A percentile compares a stretch with the other conserved stretches of the same genome.
Conservation (phyloP, 2,329 filamentous ascomycete species). For the Gyromitra esculenta region DNA sequence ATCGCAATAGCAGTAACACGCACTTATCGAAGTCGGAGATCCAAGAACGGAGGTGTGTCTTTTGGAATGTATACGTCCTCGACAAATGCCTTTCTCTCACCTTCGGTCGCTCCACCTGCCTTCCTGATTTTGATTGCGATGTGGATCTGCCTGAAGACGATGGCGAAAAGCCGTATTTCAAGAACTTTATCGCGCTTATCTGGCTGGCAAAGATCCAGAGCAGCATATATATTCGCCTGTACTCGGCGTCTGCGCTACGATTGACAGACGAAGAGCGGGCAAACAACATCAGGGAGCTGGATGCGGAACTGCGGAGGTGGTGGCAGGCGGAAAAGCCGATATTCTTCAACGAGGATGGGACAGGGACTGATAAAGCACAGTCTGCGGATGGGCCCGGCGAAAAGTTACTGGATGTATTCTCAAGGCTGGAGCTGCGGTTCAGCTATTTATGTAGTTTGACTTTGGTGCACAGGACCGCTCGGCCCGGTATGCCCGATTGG, state of each 20-base stretch:
- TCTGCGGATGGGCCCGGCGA: conserved; percentile 36
- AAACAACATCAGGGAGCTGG: conserved; percentile 59
- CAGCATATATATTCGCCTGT: conserved; percentile 69
- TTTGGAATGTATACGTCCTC: conserved; percentile 70
- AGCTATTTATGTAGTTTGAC: conserved; percentile 65
- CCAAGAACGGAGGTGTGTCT: conserved; percentile 62
- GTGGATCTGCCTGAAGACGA: conserved; percentile 62
- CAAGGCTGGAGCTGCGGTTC: conserved; percentile 63
- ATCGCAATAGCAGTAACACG: conserved; percentile 62
- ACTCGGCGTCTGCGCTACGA: conserved; percentile 63
- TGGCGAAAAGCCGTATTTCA: conserved; percentile 62
- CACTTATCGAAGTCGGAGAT: conserved; percentile 58
- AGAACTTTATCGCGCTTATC: conserved; percentile 67
- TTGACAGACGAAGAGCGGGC: conserved; percentile 61
- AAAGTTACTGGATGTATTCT: conserved; percentile 63
- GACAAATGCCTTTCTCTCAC: conserved; percentile 70
- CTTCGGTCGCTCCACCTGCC: conserved; percentile 68
- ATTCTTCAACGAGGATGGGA: conserved; percentile 59
- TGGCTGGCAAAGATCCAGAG: conserved; percentile 68
- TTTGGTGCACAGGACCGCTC: conserved; percentile 67
- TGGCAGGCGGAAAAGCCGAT: conserved; percentile 56
- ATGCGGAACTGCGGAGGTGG: conserved; percentile 55
- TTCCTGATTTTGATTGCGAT: conserved; percentile 71
- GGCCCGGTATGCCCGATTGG: conserved; percentile 60
- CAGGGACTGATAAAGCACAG: conserved; percentile 36